Percentiles rank a stretch among this genome's conserved stretches.
phyloP scores from a whole-genome alignment of 2,329 filamentous ascomycete species.

The Bimuria novae-zelandiae region DNA sequence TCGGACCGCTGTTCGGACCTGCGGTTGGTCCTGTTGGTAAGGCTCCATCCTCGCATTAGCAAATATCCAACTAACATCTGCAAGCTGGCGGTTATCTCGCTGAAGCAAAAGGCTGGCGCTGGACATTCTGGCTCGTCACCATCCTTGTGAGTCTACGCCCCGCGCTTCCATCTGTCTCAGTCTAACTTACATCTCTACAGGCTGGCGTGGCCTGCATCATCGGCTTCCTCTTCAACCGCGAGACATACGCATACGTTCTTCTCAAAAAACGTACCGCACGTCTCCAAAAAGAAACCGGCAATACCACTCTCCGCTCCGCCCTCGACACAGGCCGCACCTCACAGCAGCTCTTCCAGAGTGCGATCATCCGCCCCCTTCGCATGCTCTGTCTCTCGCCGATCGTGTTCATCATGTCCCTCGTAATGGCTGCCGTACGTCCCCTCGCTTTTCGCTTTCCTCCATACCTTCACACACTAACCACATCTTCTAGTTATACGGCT shows the following conservation, averaged over 20 bases:
- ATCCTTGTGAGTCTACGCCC: background rate
- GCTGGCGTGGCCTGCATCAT: slow-evolving; percentile 1
- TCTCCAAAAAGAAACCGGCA: slow-evolving; percentile 33
- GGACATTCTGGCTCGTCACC: slow-evolving; percentile 14
- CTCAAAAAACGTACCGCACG: slow-evolving; percentile 39
- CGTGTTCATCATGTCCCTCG: slow-evolving; percentile 19
- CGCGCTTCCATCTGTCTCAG: background rate
- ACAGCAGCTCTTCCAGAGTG: background rate
- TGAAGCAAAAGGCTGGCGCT: slow-evolving; percentile 19
- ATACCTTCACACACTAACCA: background rate
- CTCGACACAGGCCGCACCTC: slow-evolving; percentile 3
- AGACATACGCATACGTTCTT: slow-evolving; percentile 32
- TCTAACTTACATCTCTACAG: slow-evolving; percentile 14
- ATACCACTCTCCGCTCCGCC: slow-evolving; percentile 35
- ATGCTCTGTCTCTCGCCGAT: slow-evolving; percentile 28
- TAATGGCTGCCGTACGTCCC: background rate
- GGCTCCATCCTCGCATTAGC: too few species aligned
- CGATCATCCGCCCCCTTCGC: slow-evolving; percentile 35
- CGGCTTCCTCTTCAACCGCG: slow-evolving; percentile 29
- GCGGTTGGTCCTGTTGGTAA: slow-evolving; percentile 21
- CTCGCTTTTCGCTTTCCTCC: background rate
- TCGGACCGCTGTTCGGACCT: slow-evolving; percentile 21
- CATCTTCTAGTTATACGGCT: slow-evolving; percentile 17
- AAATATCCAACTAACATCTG: too few species aligned
- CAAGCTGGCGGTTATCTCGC: slow-evolving; percentile 19